phyloP scores from a whole-genome alignment of 1,284 basidiomycete species.

The Ceratobasidium papillatum region DNA sequence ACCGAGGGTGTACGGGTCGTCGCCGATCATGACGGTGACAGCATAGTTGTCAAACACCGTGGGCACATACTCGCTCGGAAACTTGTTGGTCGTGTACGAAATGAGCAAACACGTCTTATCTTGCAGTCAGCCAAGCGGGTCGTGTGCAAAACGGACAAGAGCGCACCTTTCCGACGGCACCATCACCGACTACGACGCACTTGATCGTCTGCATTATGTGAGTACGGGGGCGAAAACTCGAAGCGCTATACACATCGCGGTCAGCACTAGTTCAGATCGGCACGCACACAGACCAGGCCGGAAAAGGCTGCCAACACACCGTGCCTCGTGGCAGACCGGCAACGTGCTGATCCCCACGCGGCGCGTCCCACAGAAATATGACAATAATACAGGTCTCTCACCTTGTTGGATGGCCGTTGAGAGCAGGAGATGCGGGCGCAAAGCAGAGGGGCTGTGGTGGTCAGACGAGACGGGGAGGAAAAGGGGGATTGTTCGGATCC shows the following conservation, averaged over 20 bases:
- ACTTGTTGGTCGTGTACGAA: conserved; percentile 99
- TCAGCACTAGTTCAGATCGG: not conserved
- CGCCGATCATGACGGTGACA: conserved; percentile 99
- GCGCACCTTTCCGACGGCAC: conserved; percentile 98
- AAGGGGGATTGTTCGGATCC: conserved; percentile 1
- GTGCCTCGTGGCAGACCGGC: conserved; percentile 22
- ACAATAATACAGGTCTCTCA: not conserved
- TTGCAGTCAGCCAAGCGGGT: not conserved
- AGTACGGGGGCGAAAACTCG: not conserved
- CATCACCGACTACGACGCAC: conserved; percentile 98
- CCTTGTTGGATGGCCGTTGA: not conserved
- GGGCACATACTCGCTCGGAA: conserved; percentile 98
- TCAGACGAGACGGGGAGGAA: not conserved
- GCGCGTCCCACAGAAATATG: not conserved
- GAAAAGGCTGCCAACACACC: conserved; percentile 24
- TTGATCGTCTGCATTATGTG: conserved; percentile 91
- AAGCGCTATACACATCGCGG: conserved; percentile 2
- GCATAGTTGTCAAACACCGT: conserved; percentile 99
- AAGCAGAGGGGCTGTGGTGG: not conserved
- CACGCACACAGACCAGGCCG: not conserved
- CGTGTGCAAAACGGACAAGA: conserved; percentile 13
- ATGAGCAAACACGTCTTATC: conserved; percentile 95
- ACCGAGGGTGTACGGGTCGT: conserved; percentile 98
- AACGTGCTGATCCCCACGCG: conserved; percentile 15
- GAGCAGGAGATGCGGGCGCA: not conserved